These are phyloP conservation scores for Talaromyces sp. DNA, from an alignment of 2,329 filamentous ascomycete genomes.

Conservation along the genomic window DNA sequence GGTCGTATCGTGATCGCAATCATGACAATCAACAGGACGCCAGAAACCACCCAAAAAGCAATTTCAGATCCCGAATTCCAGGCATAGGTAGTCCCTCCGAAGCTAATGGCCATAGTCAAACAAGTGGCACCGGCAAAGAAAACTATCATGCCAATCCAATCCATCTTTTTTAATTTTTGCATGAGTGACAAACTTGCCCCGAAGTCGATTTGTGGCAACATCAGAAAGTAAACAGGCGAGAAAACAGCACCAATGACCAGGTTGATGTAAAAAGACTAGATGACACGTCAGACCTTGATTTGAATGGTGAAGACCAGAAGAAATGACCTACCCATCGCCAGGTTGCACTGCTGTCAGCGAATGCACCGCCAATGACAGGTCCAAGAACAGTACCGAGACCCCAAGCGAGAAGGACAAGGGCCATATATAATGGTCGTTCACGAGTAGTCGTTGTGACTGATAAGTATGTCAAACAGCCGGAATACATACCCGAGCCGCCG, in stretches of 20 bases:
- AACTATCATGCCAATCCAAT: neutral
- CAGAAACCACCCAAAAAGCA: neutral
- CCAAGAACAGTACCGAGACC: slow-evolving; percentile 37
- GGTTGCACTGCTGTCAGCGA: slow-evolving; percentile 26
- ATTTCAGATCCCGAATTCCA: neutral
- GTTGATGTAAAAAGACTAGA: neutral
- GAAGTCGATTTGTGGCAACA: neutral
- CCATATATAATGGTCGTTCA: neutral
- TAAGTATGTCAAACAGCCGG: neutral
- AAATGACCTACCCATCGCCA: slow-evolving; percentile 25
- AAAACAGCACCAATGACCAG: neutral
- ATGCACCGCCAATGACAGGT: slow-evolving; percentile 39
- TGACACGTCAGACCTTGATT: neutral
- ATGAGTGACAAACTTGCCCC: neutral
- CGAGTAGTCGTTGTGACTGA: neutral
- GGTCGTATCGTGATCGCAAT: neutral
- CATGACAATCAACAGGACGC: neutral
- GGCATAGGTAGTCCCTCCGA: neutral
- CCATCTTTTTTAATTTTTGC: neutral
- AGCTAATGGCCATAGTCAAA: neutral
- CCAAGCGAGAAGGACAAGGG: slow-evolving; percentile 22
- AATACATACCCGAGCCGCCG: neutral
- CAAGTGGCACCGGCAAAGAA: neutral
- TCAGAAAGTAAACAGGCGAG: neutral
- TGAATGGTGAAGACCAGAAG: neutral